Base-by-base conservation (phyloP, 345 rosid species). In the Lagerstroemia speciosa region DNA sequence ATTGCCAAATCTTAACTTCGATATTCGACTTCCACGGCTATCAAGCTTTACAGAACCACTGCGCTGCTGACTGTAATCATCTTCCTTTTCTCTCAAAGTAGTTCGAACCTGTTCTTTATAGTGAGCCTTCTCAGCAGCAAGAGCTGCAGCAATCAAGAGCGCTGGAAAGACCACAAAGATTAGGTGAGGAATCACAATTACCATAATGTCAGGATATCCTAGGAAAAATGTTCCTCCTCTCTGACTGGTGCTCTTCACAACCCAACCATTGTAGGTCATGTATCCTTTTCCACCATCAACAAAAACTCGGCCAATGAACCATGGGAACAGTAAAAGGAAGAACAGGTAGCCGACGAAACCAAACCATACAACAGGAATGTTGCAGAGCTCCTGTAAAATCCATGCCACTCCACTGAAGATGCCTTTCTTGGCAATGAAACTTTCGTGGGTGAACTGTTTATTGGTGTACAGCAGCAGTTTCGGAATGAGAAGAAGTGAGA, bases 231-330 rank as follows among this genome's bases (percentile, higher is more conserved):
- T 87, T 12, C 72, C 82, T 78, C 46, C 75, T 32, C 67, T 69
- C 34, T 45, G 33, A 34, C 77, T 52, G 57, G 72, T 38, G 69
- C 74, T 76, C 67, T 78, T 79, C 29, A 91, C 83, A 6, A 72
- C 89, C 96, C 97, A 93, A 55, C 98, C 98, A 84, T 78, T 84
- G 57, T 83, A 84, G 67, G 94, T 89, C 98, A 93, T 89, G 80
- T 89, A 87, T 34, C 83, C 87, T 76, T 76, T 82, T 63, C 74
- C 82, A 45, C 79, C 74, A 34, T 85, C 79, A 2, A 86, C 82
- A 69, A 86, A 93, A 76, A 89, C 90, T 70, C 77, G 83, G 65
- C 97, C 96, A 24, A 72, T 55, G 64, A 83, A 81, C 96, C 97
- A 91, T 29, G 98, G 98, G 74, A 82, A 87, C 72, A 83, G 67